Conservation (phyloP, 2,329 filamentous ascomycete genomes). For the Talaromyces albobiverticillius region DNA sequence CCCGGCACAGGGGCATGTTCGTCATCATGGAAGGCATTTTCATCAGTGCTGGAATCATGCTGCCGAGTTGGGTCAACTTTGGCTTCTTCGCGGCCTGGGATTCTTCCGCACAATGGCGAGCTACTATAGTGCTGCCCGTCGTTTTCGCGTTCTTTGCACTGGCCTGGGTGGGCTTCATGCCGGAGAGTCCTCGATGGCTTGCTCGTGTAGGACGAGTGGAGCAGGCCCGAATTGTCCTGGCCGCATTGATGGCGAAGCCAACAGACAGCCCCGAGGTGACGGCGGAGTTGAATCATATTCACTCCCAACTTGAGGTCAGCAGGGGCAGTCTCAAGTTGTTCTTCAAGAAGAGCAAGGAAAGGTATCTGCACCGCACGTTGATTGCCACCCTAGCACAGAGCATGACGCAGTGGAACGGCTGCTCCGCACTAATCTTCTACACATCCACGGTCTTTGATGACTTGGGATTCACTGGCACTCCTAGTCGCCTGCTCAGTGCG, state of each 20-base stretch:
- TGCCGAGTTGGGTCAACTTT: constrained; percentile 50
- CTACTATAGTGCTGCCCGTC: constrained; percentile 37
- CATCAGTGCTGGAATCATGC: constrained; percentile 43
- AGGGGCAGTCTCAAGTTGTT: too few relatives aligned
- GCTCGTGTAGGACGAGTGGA: neutral
- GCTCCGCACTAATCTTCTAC: too few relatives aligned
- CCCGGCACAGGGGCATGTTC: constrained; percentile 46
- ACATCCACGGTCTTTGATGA: too few relatives aligned
- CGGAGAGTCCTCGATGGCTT: constrained; percentile 15
- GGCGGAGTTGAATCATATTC: constrained; percentile 25
- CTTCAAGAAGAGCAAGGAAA: too few relatives aligned
- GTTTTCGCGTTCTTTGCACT: constrained; percentile 32
- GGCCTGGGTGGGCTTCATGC: constrained; percentile 31
- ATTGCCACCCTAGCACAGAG: too few relatives aligned
- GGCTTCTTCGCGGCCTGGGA: constrained; percentile 37
- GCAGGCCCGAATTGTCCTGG: constrained; percentile 2
- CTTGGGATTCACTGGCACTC: too few relatives aligned
- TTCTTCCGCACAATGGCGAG: constrained; percentile 40
- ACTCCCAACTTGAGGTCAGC: too few relatives aligned
- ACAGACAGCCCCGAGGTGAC: constrained; percentile 35
- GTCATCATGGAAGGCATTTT: constrained; percentile 51
- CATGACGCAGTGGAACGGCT: too few relatives aligned
- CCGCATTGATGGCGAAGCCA: constrained; percentile 18
- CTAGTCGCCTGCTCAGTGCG: too few relatives aligned
- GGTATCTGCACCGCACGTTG: too few relatives aligned